Evolutionary conservation across 352 stramenopile genomes (phyloP), one percentile per base, ranked within the genome.

Genomic region (Phytopythium mirpurense): DNA sequence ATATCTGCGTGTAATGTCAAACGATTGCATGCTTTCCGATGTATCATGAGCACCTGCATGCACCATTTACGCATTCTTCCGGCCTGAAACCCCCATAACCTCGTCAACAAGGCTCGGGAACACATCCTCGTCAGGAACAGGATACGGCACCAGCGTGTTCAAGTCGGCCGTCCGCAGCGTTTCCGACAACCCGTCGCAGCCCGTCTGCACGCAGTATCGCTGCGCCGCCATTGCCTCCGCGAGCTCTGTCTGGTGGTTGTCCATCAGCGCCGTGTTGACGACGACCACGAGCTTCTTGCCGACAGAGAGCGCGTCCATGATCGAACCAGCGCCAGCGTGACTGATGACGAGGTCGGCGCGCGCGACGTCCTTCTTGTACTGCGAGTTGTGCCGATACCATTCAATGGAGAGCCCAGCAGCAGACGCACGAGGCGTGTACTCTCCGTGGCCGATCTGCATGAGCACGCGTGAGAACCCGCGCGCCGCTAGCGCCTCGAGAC

Each of bases 161-260:
- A 82, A 67, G 50, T 89, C 62, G 7, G 68, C 65, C 2, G 29
- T 57, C n/a, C 62, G 34, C 2, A 93, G 65, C 34, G 65, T 61
- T 5, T 41, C 19, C 11, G 68, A 51, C 24, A 91, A 58, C 6
- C 32, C 52, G 21, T 72, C 61, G 15, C 72, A 74, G 2, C 62
- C 77, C 10, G 84, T 88, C 18, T 69, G 57, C 11, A 88, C 57
- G 51, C 82, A 89, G 48, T 79, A 88, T 2, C 63, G 67, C 47
- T 79, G 57, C 24, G 75, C 69, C 16, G 82, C 82, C 80, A 99
- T 96, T 35, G 95, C 93, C 44, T 90, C 71, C 8, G 96, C 95
- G 19, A 99, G 70, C 63, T 99, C 96, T 34, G 72, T 78, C 72
- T 98, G 96, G 70, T 99, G 96, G 80, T 98, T 98, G 81, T 98